Evolutionary conservation across 2,329 filamentous ascomycete genomes (phyloP), one percentile per base, ranked within the genome.

Genomic region (Fusarium kyushuense): DNA sequence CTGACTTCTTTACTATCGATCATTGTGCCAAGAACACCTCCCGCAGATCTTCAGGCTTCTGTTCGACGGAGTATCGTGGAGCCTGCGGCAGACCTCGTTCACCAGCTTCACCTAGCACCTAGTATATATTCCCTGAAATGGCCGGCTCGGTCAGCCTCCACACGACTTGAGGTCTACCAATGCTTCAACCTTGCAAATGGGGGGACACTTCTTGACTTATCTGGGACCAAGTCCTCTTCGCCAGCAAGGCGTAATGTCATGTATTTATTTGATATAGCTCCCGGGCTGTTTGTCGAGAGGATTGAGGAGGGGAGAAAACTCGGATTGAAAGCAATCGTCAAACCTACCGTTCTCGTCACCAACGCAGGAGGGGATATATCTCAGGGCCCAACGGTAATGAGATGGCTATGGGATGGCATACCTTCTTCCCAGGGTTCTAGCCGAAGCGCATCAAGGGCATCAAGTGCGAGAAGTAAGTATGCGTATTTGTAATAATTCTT

Each of bases 221-320:
- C 65, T 49, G 75, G 73, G 21, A 77, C 75, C 6, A 72, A 61
- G n/a, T 67, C 74, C 27, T 67, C 56, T 14, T 79, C 77, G 3
- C 47, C 75, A 21, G 56, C 70, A 4, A 74, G 78, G 16, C 71
- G 71, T 21, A 74, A 76, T 23, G 74, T 77, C 14, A 73, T 73
- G 16, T 80, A 80, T 53, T 52, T 80, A 16, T 79, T 80, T 54
- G 78, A 80, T 35, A 67, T 79, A 41, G 76, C 77, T 8, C 78
- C 78, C 1, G 78, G 78, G 2, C 62, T 80, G 36, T 80, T 80
- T 48, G 77, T 80, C 9, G 78, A 80, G 54, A 74, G 76, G 51
- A 58, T 80, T 9, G 74, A 79, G 8, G 69, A 66, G 3, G 77
- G 76, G 23, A 78, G 73, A 67, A 80, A 78, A 59, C 63, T 70